Conservation (phyloP, 2,329 filamentous ascomycete species). For the Diaporthe velutina region DNA sequence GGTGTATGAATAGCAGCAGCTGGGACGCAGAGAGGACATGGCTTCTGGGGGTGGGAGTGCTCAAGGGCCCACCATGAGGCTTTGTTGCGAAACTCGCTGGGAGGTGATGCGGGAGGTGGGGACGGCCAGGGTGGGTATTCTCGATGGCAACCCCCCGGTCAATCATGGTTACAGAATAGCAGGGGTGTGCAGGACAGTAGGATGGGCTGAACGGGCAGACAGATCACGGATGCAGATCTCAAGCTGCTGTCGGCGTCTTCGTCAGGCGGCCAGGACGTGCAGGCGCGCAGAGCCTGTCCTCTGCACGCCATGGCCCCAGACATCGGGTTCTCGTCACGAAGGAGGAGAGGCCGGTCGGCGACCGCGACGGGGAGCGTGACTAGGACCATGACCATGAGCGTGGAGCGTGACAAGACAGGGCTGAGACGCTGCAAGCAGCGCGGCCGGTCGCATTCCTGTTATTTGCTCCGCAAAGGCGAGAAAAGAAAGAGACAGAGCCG, state of each 20-base stretch:
- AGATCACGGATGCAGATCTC: constrained; percentile 46
- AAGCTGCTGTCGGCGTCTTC: constrained; percentile 44
- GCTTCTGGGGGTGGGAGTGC: constrained; percentile 37
- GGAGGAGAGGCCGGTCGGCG: constrained; percentile 18
- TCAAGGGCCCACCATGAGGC: constrained; percentile 37
- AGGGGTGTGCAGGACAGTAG: constrained; percentile 40
- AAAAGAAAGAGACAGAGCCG: constrained; percentile 9
- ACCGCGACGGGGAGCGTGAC: constrained; percentile 6
- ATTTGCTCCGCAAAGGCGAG: constrained; percentile 12
- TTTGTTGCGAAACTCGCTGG: constrained; percentile 43
- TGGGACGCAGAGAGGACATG: constrained; percentile 20
- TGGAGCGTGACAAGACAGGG: constrained; percentile 28
- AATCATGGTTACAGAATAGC: constrained; percentile 33
- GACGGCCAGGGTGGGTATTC: constrained; percentile 37
- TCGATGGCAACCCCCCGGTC: constrained; percentile 26
- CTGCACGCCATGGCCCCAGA: neutral
- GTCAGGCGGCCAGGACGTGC: constrained; percentile 35
- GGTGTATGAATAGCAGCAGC: constrained; percentile 38
- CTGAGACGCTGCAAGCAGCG: constrained; percentile 16
- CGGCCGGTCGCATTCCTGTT: constrained; percentile 13
- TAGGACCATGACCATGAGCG: constrained; percentile 8
- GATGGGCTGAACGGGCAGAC: constrained; percentile 38
- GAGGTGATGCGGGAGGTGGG: constrained; percentile 43
- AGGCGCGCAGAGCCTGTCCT: constrained; percentile 8
- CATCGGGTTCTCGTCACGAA: constrained; percentile 21